These are phyloP conservation scores for Fonsecaea pugnacius DNA, from an alignment of 2,329 filamentous ascomycete species.

Conservation along the genomic window DNA sequence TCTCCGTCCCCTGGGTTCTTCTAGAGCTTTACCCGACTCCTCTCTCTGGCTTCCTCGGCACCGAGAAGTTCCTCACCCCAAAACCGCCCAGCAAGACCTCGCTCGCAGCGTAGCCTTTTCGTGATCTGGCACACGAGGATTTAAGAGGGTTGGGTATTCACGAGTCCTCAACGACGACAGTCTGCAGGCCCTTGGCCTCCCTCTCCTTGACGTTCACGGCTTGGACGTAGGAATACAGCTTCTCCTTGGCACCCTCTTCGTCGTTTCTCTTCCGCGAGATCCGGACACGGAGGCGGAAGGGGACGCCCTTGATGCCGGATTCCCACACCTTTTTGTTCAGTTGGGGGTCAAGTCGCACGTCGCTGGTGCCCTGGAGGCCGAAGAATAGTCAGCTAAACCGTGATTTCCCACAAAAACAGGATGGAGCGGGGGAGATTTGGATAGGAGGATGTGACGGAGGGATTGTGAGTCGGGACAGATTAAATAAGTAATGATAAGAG, in stretches of 20 bases:
- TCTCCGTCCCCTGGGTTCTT: not conserved
- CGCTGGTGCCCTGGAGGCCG: constrained; percentile 76
- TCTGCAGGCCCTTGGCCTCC: constrained; percentile 95
- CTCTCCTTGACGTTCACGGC: constrained; percentile 90
- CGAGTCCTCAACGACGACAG: constrained; percentile 76
- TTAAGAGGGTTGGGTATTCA: constrained; percentile 43
- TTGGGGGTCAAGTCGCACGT: constrained; percentile 97
- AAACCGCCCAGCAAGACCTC: no score
- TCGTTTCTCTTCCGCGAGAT: constrained; percentile 99
- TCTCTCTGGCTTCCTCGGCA: no score
- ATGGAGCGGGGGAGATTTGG: not conserved
- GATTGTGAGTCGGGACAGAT: no score
- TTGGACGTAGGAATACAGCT: constrained; percentile 99
- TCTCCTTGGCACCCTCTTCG: constrained; percentile 99
- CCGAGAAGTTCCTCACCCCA: no score
- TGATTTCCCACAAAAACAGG: not conserved
- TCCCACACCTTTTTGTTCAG: constrained; percentile 99
- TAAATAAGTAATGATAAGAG: no score
- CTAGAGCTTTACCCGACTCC: no score
- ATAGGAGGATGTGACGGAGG: no score
- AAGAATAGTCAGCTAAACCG: not conserved
- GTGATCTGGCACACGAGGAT: not conserved
- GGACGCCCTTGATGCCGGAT: constrained; percentile 96
- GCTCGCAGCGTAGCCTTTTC: not conserved
- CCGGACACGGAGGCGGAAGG: constrained; percentile 94